Conservation (phyloP, 768 basidiomycete genomes). For the Dentipellis sp. region DNA sequence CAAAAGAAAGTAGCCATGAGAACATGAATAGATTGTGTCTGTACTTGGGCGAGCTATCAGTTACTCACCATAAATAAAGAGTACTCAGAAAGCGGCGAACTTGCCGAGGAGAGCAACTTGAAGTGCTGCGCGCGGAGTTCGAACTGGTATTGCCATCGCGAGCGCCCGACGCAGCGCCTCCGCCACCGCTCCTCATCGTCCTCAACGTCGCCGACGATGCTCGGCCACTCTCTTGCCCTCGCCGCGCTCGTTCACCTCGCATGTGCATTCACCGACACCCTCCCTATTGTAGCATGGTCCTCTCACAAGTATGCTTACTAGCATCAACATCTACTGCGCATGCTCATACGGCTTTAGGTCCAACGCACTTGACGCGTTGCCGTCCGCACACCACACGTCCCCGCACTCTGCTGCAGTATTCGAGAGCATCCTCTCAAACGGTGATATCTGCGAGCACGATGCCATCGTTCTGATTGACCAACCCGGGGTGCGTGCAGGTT, state of each 20-base stretch:
- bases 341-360: not conserved
- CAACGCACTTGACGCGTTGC: not conserved
- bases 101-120: no score
- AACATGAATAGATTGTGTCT: no score
- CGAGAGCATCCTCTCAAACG: not conserved
- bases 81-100: no score
- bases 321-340: no score
- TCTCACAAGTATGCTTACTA: not conserved
- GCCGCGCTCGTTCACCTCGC: not conserved
- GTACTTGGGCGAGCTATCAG: no score
- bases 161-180: not conserved
- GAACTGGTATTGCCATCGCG: not conserved
- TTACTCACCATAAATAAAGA: no score
- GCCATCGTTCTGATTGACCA: slow-evolving; percentile 57
- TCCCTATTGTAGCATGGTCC: slow-evolving; percentile 1
- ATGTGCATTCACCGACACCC: not conserved
- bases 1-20: no score
- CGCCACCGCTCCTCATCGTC: not conserved
- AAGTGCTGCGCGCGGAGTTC: no score
- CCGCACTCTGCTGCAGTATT: not conserved
- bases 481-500: slow-evolving; percentile 46
- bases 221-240: not conserved
- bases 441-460: not conserved
- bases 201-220: not conserved
- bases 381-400: not conserved